A percentile compares a stretch with the other conserved stretches of the same genome.
Evolutionary conservation across 2,329 filamentous ascomycete species (phyloP).

Genomic region (Calonectria pauciramosa): DNA sequence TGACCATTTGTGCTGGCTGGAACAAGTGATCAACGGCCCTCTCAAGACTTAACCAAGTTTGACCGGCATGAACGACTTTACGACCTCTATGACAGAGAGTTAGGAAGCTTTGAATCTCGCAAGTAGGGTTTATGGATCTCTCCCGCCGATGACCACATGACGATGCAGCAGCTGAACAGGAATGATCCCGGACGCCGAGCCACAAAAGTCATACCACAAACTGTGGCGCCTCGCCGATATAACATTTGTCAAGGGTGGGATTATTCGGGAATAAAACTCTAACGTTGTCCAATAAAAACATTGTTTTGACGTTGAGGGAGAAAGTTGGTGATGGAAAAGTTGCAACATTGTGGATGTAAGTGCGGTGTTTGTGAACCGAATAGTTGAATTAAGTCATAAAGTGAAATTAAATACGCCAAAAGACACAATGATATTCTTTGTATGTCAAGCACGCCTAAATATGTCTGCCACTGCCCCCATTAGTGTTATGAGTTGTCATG

Average conservation of each 20-base stretch:
- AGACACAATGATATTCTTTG: rapidly evolving
- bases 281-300: neutral
- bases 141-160: neutral
- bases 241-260: neutral
- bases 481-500: neutral
- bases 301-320: neutral
- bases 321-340: neutral
- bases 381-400: neutral
- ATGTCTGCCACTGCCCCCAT: too few relatives aligned
- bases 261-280: conserved; percentile 1
- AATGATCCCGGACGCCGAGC: neutral
- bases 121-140: neutral
- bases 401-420: neutral
- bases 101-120: too few relatives aligned
- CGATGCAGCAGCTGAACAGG: neutral
- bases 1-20: neutral
- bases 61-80: too few relatives aligned
- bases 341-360: neutral
- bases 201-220: neutral
- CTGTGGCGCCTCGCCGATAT: neutral
- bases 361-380: neutral
- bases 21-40: neutral
- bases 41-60: too few relatives aligned
- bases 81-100: too few relatives aligned
- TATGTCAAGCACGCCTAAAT: neutral